A percentile compares a stretch with the other conserved stretches of the same genome.
Evolutionary conservation across 192 early-diverging fungal genomes (phyloP).

Genomic region (Podila epicladia): DNA sequence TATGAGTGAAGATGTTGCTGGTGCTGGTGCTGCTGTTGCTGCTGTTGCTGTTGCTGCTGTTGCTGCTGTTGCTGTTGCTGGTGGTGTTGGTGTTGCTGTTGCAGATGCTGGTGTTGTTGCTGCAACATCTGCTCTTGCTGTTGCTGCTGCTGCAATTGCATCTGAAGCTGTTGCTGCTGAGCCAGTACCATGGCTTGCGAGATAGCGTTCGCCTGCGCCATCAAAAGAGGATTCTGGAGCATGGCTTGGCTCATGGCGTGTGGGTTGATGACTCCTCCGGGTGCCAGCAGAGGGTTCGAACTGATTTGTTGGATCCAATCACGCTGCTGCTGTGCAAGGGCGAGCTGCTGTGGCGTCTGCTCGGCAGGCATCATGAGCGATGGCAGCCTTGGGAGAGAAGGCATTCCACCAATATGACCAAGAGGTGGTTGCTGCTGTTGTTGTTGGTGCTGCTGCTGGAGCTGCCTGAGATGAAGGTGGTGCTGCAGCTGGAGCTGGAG

Average conservation of each 20-base stretch:
- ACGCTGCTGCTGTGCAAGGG: slow-evolving; percentile 20
- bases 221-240: slow-evolving; percentile 24
- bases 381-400: neutral
- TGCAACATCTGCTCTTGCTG: slow-evolving; percentile 12
- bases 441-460: slow-evolving; percentile 44
- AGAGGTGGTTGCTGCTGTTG: slow-evolving; percentile 33
- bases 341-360: slow-evolving; percentile 13
- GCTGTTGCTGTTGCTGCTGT: slow-evolving; percentile 11
- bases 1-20: neutral
- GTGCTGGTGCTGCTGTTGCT: slow-evolving; percentile 6
- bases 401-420: neutral
- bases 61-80: slow-evolving; percentile 16
- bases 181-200: slow-evolving; percentile 29
- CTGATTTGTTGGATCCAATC: slow-evolving; percentile 23
- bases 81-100: slow-evolving; percentile 16
- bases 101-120: slow-evolving; percentile 29
- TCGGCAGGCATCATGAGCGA: slow-evolving; percentile 14
- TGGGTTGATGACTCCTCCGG: slow-evolving; percentile 19
- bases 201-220: slow-evolving; percentile 24
- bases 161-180: slow-evolving; percentile 28
- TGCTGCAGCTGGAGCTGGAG: slow-evolving; percentile 46
- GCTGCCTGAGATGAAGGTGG: slow-evolving; percentile 44
- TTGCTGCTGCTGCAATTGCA: slow-evolving; percentile 22
- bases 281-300: slow-evolving; percentile 15
- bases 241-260: slow-evolving; percentile 28